Percentiles rank a stretch among this genome's conserved stretches.
Conservation (phyloP, 2,329 filamentous ascomycete genomes). For the Lanzia echinophila region DNA sequence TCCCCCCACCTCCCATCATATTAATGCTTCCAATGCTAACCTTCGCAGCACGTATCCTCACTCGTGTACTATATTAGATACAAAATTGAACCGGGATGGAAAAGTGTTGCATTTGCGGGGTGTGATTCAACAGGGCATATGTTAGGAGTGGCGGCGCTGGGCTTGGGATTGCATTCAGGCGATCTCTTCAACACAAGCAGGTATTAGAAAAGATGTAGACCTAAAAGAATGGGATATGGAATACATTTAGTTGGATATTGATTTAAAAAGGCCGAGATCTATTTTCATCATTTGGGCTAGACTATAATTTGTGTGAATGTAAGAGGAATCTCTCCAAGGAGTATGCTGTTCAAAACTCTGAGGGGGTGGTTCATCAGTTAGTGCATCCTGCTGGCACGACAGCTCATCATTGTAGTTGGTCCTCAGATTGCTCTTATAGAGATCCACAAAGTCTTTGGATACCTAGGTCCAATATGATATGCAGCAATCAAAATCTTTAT, state of each 20-base stretch:
- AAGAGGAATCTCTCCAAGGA: too few relatives aligned
- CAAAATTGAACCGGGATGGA: constrained; percentile 1
- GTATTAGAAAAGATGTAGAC: constrained; percentile 3
- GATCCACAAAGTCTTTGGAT: too few relatives aligned
- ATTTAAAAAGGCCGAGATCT: too few relatives aligned
- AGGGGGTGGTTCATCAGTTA: too few relatives aligned
- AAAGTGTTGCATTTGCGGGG: constrained; percentile 3
- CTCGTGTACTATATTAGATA: constrained; percentile 33
- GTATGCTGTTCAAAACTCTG: too few relatives aligned
- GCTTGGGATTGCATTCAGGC: constrained; percentile 13
- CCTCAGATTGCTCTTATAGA: too few relatives aligned
- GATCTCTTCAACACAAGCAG: constrained; percentile 21
- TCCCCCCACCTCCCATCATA: not conserved
- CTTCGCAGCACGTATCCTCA: constrained; percentile 32
- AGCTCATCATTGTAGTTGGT: too few relatives aligned
- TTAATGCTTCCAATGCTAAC: constrained; percentile 5
- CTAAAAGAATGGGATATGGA: not conserved
- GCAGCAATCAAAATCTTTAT: too few relatives aligned
- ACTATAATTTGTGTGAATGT: too few relatives aligned
- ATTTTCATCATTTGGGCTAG: too few relatives aligned
- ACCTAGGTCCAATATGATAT: too few relatives aligned
- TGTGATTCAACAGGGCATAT: constrained; percentile 17
- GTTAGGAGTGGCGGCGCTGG: constrained; percentile 21
- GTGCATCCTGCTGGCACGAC: too few relatives aligned
- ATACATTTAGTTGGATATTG: not conserved